These are phyloP conservation scores for Vigna mungo DNA, from an alignment of 306 rosid species.

Conservation along the genomic window DNA sequence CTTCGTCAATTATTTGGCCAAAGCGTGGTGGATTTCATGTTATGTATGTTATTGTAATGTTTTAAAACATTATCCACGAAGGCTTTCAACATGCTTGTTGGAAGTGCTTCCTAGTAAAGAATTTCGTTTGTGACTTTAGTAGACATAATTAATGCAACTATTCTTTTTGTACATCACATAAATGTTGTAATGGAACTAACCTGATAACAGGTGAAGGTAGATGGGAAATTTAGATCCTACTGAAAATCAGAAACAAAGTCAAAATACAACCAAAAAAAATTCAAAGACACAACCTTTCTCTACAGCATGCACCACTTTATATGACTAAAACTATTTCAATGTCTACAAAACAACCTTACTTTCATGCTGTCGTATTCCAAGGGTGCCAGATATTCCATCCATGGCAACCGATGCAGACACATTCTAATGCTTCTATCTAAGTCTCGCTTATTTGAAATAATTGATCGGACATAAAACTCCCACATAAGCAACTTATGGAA, in stretches of 20 bases:
- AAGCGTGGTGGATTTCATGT: not conserved
- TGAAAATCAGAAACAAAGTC: not conserved
- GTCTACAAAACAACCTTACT: conserved; percentile 40
- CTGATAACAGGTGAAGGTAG: conserved; percentile 6
- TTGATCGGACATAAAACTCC: conserved; percentile 24
- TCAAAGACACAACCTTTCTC: conserved; percentile 28
- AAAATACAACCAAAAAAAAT: not conserved
- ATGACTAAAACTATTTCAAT: conserved; percentile 29
- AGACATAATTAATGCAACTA: too few relatives aligned
- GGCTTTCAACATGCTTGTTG: too few relatives aligned
- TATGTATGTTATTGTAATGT: not conserved
- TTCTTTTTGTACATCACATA: too few relatives aligned
- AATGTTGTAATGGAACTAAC: not conserved
- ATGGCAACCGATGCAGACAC: conserved; percentile 39
- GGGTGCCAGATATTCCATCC: conserved; percentile 37
- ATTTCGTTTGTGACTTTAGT: too few relatives aligned
- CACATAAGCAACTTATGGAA: conserved; percentile 33
- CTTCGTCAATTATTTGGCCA: not conserved
- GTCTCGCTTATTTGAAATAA: conserved; percentile 45
- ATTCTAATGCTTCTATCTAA: conserved; percentile 30
- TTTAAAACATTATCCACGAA: not conserved
- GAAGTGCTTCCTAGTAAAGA: too few relatives aligned
- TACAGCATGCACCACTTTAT: conserved; percentile 31
- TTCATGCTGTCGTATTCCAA: conserved; percentile 37
- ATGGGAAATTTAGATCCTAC: not conserved